A percentile compares a stretch with the other conserved stretches of the same genome.
phyloP scores from a whole-genome alignment of 1,284 basidiomycete species.

The Wallemia ichthyophaga region DNA sequence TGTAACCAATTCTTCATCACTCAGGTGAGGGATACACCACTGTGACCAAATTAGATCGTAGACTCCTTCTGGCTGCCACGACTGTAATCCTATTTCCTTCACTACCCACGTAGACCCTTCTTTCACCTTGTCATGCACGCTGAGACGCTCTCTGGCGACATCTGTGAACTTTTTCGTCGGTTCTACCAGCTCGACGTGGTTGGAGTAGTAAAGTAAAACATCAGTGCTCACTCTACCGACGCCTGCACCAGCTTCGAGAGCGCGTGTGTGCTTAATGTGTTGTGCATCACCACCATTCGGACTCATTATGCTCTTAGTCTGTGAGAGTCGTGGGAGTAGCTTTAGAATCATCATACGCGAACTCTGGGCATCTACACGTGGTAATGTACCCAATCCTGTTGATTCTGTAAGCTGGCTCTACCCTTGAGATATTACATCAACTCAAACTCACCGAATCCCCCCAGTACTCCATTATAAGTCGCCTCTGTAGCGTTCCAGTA shows the following conservation, averaged over 20 bases:
- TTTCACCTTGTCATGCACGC: conserved; percentile 3
- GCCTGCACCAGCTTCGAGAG: conserved; percentile 59
- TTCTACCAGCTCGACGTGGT: conserved; percentile 60
- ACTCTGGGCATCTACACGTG: conserved; percentile 56
- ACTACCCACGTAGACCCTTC: conserved; percentile 30
- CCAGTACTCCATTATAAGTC: conserved; percentile 37
- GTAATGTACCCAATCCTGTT: conserved; percentile 23
- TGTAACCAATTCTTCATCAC: conserved; percentile 36
- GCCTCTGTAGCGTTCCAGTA: conserved; percentile 49
- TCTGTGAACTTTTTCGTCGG: conserved; percentile 46
- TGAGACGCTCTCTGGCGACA: conserved; percentile 21
- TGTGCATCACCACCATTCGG: conserved; percentile 4
- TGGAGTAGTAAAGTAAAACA: conserved; percentile 51
- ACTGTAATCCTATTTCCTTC: conserved; percentile 43
- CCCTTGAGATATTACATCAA: no score
- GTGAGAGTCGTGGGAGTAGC: conserved; percentile 43
- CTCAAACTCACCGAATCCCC: conserved; percentile 20
- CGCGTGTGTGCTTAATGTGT: conserved; percentile 24
- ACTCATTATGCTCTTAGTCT: conserved; percentile 9
- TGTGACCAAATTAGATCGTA: conserved; percentile 76
- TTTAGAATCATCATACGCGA: conserved; percentile 58
- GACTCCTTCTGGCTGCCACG: conserved; percentile 31
- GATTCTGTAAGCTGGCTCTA: no score
- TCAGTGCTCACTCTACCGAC: conserved; percentile 65
- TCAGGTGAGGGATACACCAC: conserved; percentile 76